Evolutionary conservation across 1,284 basidiomycete species (phyloP), one percentile per base, ranked within the genome.

Genomic region (Naganishia sp.): DNA sequence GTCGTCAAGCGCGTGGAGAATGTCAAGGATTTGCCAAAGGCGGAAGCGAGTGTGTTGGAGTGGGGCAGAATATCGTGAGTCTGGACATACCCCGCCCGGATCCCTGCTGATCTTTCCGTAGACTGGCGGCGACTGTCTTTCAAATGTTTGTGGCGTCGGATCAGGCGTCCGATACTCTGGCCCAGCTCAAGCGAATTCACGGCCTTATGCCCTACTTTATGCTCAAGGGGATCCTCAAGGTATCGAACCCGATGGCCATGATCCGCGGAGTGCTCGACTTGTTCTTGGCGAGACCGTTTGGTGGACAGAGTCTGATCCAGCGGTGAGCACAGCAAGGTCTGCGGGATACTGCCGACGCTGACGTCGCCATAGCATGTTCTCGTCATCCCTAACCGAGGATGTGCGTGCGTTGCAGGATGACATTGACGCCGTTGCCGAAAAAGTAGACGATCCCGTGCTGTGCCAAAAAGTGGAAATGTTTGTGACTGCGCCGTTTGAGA

Each of bases 121-220:
- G 92, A 43, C 81, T 97, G 68, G 96, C 95, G 0, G 95, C 94
- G 5, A 96, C 95, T 3, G 88, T 98, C 57, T 99, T 98, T 78
- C 92, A 95, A 72, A 87, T 92, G 55, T 95, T 94, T 73, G 87
- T 97, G 43, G 95, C 95, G 0, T 87, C 92, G 16, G 95, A 99
- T 79, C 89, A 88, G 66, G 90, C 94, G 11, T 95, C 94, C 3
- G 90, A 96, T 72, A 89, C 87, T 13, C 89, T 98, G 71, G 84
- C 90, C 1, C 85, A 87, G 69, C 81, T 99, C 70, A 99, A 98
- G 81, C 86, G 94, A 49, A 86, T 97, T 64, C 96, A 99, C 76
- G 92, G 92, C 1, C 82, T 97, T 67, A 97, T 99, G 92, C 95
- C 95, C 3, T 99, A 99, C 80, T 93, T 98, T 75, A 87, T 98